Conservation (phyloP, 805 yeast genomes). For the Candida krabiensis region DNA sequence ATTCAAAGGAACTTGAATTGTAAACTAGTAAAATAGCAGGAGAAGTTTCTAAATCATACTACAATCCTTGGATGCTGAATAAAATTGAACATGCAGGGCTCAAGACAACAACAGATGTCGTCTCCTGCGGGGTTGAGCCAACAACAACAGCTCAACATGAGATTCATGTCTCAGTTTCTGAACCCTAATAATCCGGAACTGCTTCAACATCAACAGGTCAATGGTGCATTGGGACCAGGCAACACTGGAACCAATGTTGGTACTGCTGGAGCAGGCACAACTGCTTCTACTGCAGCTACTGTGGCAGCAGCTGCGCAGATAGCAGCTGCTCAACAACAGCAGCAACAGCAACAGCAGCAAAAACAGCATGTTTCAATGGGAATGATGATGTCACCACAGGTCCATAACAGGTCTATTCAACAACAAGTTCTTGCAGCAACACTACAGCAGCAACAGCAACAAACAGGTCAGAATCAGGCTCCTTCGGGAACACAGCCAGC, state of each 20-base stretch:
- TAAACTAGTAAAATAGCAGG: too few species aligned
- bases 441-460: conserved; percentile 22
- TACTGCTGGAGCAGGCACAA: conserved; percentile 9
- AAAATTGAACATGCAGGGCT: conserved; percentile 6
- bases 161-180: conserved; percentile 27
- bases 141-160: conserved; percentile 27
- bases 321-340: conserved; percentile 19
- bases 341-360: conserved; percentile 13
- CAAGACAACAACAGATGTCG: conserved; percentile 18
- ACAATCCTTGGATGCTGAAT: too few species aligned
- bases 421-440: conserved; percentile 29
- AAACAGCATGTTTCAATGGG: conserved; percentile 27
- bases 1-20: too few species aligned
- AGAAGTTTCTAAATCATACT: too few species aligned
- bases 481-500: neutral
- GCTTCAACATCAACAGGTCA: conserved; percentile 16
- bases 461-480: conserved; percentile 16
- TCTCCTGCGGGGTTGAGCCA: conserved; percentile 14
- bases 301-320: conserved; percentile 25
- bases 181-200: conserved; percentile 23
- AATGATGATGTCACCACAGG: conserved; percentile 36
- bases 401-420: conserved; percentile 32
- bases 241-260: conserved; percentile 5
- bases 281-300: conserved; percentile 16
- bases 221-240: conserved; percentile 3